Evolutionary conservation across 73 alveolate genomes (phyloP).

Genomic region (Symbiodinium natans): DNA sequence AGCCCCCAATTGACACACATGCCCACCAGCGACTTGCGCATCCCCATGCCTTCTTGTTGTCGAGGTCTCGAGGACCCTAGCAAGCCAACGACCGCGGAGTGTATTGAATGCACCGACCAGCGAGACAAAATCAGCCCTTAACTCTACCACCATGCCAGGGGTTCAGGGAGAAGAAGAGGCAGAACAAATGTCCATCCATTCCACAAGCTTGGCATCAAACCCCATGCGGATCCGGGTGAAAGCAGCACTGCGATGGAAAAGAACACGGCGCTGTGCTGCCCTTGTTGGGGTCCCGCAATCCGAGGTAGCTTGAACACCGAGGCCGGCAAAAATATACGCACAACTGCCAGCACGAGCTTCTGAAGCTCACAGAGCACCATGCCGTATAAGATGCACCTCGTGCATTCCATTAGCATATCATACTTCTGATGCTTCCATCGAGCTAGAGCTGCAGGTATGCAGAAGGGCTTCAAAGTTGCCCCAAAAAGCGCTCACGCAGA

Average conservation of each 20-base stretch:
- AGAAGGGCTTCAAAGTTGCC: conserved; percentile 7
- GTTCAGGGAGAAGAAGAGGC: no score
- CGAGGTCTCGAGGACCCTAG: no score
- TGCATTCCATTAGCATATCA: no score
- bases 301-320: neutral
- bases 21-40: no score
- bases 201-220: conserved; percentile 19
- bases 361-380: no score
- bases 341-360: neutral
- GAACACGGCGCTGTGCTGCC: neutral
- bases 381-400: no score
- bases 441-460: neutral
- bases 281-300: neutral
- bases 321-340: neutral
- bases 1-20: no score
- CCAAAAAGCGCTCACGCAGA: neutral
- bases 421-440: neutral
- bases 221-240: neutral
- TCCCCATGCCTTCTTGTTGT: no score
- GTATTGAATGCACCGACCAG: no score
- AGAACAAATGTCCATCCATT: neutral
- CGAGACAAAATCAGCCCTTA: no score
- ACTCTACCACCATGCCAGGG: neutral
- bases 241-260: neutral
- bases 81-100: no score